These are phyloP conservation scores for Endoconidiophora laricicola DNA, from an alignment of 2,329 filamentous ascomycete species.

Conservation along the genomic window DNA sequence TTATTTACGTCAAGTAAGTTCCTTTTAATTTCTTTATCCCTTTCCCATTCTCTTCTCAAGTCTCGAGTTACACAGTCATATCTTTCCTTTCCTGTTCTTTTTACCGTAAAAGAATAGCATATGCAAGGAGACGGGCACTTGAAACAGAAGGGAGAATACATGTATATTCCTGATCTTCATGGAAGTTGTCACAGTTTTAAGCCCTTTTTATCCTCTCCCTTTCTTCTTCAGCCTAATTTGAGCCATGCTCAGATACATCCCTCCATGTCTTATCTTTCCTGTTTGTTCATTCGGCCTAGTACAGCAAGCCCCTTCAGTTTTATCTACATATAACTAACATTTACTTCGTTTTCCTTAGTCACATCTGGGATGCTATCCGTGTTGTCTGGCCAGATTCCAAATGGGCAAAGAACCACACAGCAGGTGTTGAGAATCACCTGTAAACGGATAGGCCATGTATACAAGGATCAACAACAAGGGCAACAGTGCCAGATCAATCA, in stretches of 20 bases:
- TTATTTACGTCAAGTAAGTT: slow-evolving; percentile 71
- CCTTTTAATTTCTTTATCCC: neutral
- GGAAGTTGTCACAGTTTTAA: too few species aligned
- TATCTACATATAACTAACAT: too few species aligned
- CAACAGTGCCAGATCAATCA: neutral
- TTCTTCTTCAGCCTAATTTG: neutral
- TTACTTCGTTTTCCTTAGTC: slow-evolving; percentile 29
- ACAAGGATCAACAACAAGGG: neutral
- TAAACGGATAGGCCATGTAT: slow-evolving; percentile 25
- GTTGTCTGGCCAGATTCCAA: slow-evolving; percentile 80
- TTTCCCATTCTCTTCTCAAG: slow-evolving; percentile 6
- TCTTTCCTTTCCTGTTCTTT: neutral
- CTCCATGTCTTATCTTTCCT: neutral
- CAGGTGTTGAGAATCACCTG: slow-evolving; percentile 62
- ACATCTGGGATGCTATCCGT: slow-evolving; percentile 88
- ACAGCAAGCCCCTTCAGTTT: too few species aligned
- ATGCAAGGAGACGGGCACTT: too few species aligned
- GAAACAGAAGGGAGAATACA: too few species aligned
- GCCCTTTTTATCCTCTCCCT: too few species aligned
- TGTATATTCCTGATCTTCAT: too few species aligned
- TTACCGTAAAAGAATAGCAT: neutral
- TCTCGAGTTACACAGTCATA: slow-evolving; percentile 2
- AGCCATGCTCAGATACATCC: neutral
- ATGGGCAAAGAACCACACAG: slow-evolving; percentile 56
- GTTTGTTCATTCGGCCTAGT: neutral